Evolutionary conservation across 2,329 filamentous ascomycete species (phyloP), one percentile per base, ranked within the genome.

Genomic region (Pyrenophora teres): DNA sequence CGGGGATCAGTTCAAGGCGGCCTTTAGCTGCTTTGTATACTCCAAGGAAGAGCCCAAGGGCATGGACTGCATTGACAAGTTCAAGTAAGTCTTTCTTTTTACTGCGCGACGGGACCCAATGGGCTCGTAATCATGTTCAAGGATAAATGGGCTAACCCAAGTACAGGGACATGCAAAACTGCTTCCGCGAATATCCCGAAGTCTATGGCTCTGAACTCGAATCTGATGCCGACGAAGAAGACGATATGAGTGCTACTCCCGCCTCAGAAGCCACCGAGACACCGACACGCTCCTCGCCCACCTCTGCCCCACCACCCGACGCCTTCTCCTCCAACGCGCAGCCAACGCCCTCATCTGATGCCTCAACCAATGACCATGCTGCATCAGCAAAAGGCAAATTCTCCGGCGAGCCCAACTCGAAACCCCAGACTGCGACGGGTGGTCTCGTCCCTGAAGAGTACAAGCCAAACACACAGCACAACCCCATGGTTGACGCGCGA

Each of bases 21-120:
- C 94, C 0, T 99, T 99, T 69, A 96, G 92, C 83, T 99, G 94
- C 79, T 99, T 99, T 69, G 92, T 99, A n/a, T 94, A 87, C 78
- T 96, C 90, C 3, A 86, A 85, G 36, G 90, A 96, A 72, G 94
- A 99, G 72, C 92, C 92, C 31, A 99, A 99, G 85, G 93, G 93
- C 44, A 93, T 96, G 80, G 92, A 97, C 72, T 97, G 92, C 78
- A 94, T 97, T 70, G 92, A 96, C 23, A 96, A 94, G 78, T 97
- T 97, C 83, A 92, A 96, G 91, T 94, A 81, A 40, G 88, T 83
- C 19, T 4, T 18, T 4, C 13, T 1, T 4, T 18, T 1, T 3
- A 23, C 15, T 16, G 36, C 9, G 13, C 10, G 13, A 0, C 21
- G 18, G 15, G 16, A 4, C 27, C 12, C 4, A 12, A 33, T 13